Base-by-base conservation (phyloP, 2,329 filamentous ascomycete species). In the Beauveria sp. region DNA sequence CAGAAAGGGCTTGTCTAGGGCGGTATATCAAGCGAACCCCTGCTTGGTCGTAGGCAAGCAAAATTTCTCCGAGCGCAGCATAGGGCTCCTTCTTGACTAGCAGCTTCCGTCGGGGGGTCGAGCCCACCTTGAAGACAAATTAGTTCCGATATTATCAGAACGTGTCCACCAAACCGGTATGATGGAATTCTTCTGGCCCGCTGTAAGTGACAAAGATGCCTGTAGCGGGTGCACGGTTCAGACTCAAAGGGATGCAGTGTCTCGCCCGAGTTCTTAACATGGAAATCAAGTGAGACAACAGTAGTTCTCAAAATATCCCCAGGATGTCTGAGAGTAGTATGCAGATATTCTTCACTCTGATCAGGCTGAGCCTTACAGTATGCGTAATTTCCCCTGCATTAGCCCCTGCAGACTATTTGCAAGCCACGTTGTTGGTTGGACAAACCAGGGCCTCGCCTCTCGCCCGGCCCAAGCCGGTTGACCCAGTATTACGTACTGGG, bases 381-480 rank as follows among this genome's bases (percentile, higher is more conserved):
- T 28, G 50, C 28, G 48, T 22, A 46, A 59, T 59, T 54, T 54
- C 57, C 57, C 57, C 57, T 59, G 57, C 57, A 59, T 46, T 47
- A 59, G 57, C 41, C 50, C 24, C 28, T 40, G 50, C 18, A 43
- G 14, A 50, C 50, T 59, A 59, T 53, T 59, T 59, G 40, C 50
- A 59, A 59, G 57, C 57, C 57, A 59, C 57, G 10, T 47, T 59
- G 46, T 53, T 41, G 14, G 5, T 37, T 6, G 34, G 12, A 16
- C 34, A 16, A 16, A 6, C 34, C 12, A 37, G 34, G 12, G 34
- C 4, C 12, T 43, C 14, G 18, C 20, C 28, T 46, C 47, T 30
- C 2, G 48, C 30, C 55, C 26, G 16, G 34, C 28, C 43, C 26
- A 34, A 56, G 26, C 26, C 54, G n/a, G 26, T 12, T 22, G 8